A percentile compares a stretch with the other conserved stretches of the same genome.
These are phyloP conservation scores for Russula griseocarnosa DNA, from an alignment of 768 basidiomycete genomes.

Conservation along the genomic window DNA sequence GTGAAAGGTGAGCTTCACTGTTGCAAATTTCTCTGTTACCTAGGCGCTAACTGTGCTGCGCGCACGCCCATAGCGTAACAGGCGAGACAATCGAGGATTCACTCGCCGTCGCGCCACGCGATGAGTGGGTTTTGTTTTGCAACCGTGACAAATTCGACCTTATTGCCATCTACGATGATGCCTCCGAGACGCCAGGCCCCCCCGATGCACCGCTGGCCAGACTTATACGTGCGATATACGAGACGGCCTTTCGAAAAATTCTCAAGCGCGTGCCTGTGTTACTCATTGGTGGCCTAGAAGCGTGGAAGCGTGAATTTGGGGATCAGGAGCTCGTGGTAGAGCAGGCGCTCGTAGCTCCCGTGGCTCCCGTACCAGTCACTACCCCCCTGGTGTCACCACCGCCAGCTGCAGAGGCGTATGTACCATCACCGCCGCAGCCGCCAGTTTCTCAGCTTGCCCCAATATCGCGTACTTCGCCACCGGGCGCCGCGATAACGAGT, in stretches of 20 bases:
- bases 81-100: slow-evolving; percentile 68
- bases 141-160: slow-evolving; percentile 88
- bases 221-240: slow-evolving; percentile 67
- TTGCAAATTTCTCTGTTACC: neutral
- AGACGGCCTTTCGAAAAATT: slow-evolving; percentile 65
- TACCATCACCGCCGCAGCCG: slow-evolving; percentile 9
- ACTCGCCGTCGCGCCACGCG: slow-evolving; percentile 61
- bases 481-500: neutral
- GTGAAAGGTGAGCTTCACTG: slow-evolving; percentile 54
- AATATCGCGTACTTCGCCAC: slow-evolving; percentile 6
- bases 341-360: slow-evolving; percentile 15
- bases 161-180: slow-evolving; percentile 78
- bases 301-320: slow-evolving; percentile 66
- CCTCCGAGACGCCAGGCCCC: slow-evolving; percentile 50
- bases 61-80: slow-evolving; percentile 48
- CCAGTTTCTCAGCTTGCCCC: neutral
- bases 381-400: neutral
- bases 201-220: slow-evolving; percentile 51
- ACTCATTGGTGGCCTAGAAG: slow-evolving; percentile 78
- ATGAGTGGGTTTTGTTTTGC: slow-evolving; percentile 70
- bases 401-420: neutral
- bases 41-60: neutral
- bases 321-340: slow-evolving; percentile 37
- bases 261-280: slow-evolving; percentile 75
- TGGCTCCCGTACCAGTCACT: neutral